These are phyloP conservation scores for Magnusiomyces fungicola DNA, from an alignment of 1,139 yeast genomes.

Conservation along the genomic window DNA sequence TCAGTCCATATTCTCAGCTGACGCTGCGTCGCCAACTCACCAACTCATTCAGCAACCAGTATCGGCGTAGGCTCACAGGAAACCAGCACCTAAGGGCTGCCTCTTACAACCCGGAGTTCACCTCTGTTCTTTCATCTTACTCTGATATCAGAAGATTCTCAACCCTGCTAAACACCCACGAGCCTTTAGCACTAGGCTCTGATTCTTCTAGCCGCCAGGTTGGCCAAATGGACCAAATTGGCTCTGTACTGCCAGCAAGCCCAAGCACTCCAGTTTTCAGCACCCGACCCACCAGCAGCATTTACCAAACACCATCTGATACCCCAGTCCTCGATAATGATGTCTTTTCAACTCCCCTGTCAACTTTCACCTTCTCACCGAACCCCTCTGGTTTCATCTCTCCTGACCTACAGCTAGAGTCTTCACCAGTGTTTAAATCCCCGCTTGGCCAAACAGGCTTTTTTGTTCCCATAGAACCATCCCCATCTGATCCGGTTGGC, in stretches of 20 bases:
- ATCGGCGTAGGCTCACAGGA: neutral
- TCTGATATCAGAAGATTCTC: neutral
- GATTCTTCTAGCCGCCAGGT: neutral
- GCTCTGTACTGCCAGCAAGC: too few species aligned
- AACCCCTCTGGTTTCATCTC: neutral
- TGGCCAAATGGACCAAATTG: neutral
- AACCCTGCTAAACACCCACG: neutral
- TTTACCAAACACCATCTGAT: neutral
- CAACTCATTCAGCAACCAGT: conserved; percentile 1
- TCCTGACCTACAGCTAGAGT: too few species aligned
- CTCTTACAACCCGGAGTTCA: neutral
- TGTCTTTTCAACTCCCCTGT: neutral
- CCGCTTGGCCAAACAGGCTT: neutral
- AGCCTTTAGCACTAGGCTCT: neutral
- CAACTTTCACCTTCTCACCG: neutral
- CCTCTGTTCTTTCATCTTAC: neutral
- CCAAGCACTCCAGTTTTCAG: neutral
- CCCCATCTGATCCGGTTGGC: neutral
- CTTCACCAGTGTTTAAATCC: neutral
- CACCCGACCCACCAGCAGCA: neutral
- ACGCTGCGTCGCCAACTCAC: conserved; percentile 4
- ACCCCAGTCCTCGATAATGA: neutral
- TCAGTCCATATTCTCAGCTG: conserved; percentile 2
- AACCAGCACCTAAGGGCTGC: neutral
- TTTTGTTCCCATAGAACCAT: neutral